Evolutionary conservation across 2,329 filamentous ascomycete genomes (phyloP), one percentile per base, ranked within the genome.

Genomic region (Aspergillus fructus): DNA sequence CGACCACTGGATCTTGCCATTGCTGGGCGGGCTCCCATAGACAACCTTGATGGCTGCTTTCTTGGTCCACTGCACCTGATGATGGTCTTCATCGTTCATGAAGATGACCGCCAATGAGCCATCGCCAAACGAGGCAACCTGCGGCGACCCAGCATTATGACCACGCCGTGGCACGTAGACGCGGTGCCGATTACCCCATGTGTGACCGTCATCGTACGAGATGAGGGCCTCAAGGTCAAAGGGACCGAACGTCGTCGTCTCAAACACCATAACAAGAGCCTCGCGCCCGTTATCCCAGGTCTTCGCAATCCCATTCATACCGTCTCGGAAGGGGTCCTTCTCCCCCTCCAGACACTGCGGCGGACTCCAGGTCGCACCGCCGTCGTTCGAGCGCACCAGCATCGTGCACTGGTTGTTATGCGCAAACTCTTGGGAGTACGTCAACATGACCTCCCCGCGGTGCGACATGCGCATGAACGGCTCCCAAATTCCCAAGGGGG

Each of bases 401-500:
- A 81, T 81, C 9, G 79, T 81, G 61, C 80, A 77, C 67, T 82
- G 79, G 59, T 81, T 76, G 56, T 78, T 70, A 13, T 60, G 68
- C 4, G 77, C 76, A 34, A 77, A 76, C 65, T 81, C 79, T 55
- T 77, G 72, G 23, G 78, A 80, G 62, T 76, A 82, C 13, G 73
- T 78, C 59, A 81, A 65, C 59, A 80, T 77, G 1, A 81, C 67
- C 58, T 77, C 75, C 48, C 73, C 71, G 2, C 59, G 58, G 11
- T 64, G 61, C 13, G 73, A 72, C 13, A 76, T 58, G 1, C 78
- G 71, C 74, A 82, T 78, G 57, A 81, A 82, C 0, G 80, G 80
- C 63, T 82, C 80, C 80, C 79, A 81, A 17, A 81, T 66, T 0
- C 79, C 79, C 9, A 71, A 55, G 0, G 69, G 67, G 0, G 74